phyloP scores from a whole-genome alignment of 2,329 filamentous ascomycete genomes.

The Tolypocladium paradoxum region DNA sequence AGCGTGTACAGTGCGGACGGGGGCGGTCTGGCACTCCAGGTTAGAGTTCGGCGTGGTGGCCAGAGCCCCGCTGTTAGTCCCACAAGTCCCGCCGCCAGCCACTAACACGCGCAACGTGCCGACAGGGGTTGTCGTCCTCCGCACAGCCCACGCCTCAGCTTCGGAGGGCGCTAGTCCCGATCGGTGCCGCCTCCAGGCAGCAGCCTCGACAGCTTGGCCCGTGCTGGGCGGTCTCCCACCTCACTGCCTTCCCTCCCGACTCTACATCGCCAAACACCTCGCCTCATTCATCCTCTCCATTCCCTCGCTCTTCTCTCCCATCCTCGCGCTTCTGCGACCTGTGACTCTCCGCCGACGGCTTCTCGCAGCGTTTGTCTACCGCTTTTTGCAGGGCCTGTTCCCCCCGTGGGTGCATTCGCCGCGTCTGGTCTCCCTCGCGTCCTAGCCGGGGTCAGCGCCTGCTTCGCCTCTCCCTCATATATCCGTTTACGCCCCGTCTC shows the following conservation, averaged over 20 bases:
- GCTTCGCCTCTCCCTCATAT: conserved; percentile 12
- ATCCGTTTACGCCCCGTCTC: conserved; percentile 13
- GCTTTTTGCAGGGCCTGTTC: background rate
- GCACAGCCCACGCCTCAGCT: conserved; percentile 7
- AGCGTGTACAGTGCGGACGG: background rate
- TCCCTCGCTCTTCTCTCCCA: conserved; percentile 1
- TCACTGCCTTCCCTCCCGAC: conserved; percentile 5
- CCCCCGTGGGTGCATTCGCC: background rate
- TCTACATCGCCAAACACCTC: conserved; percentile 3
- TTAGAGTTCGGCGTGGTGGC: background rate
- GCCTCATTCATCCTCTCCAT: background rate
- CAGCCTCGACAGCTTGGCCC: conserved; percentile 6
- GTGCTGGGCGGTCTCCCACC: conserved; percentile 7
- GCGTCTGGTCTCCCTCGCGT: conserved; percentile 2
- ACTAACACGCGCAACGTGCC: background rate
- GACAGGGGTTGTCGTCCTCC: conserved; percentile 8
- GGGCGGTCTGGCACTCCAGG: background rate
- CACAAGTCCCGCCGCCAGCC: background rate
- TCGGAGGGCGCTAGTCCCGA: conserved; percentile 6
- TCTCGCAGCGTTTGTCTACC: background rate
- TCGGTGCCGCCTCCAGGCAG: conserved; percentile 9
- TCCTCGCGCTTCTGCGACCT: background rate
- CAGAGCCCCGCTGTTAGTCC: background rate
- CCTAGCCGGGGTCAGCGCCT: conserved; percentile 5
- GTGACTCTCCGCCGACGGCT: conserved; percentile 1